A percentile compares a stretch with the other conserved stretches of the same genome.
Evolutionary conservation across 2,329 filamentous ascomycete genomes (phyloP).

Genomic region (Nemania sp.): DNA sequence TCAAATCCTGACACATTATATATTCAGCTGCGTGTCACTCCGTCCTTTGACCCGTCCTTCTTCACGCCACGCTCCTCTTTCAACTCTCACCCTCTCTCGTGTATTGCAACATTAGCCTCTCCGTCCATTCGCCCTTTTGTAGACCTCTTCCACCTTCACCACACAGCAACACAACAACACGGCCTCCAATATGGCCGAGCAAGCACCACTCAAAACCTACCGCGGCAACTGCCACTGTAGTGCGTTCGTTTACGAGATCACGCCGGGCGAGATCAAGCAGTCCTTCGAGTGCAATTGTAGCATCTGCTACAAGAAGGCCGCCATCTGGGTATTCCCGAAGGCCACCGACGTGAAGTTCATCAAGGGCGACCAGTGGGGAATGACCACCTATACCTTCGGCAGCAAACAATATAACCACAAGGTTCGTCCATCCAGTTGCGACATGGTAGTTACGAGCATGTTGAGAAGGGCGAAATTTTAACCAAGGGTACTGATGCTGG

Average conservation of each 20-base stretch:
- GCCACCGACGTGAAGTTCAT: slow-evolving; percentile 47
- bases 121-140: no score
- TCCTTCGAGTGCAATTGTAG: slow-evolving; percentile 68
- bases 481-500: background rate
- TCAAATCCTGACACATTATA: slow-evolving; percentile 1
- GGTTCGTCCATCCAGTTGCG: slow-evolving; percentile 34
- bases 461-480: slow-evolving; percentile 3
- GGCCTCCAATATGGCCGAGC: slow-evolving; percentile 29
- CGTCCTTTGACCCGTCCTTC: background rate
- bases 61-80: background rate
- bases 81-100: background rate
- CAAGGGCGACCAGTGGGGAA: slow-evolving; percentile 48
- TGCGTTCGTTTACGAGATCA: slow-evolving; percentile 55
- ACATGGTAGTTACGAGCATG: background rate
- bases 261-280: slow-evolving; percentile 61
- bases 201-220: slow-evolving; percentile 46
- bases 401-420: slow-evolving; percentile 47
- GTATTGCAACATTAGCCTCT: background rate
- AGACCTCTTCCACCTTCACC: background rate
- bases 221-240: slow-evolving; percentile 64
- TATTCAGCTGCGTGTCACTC: background rate
- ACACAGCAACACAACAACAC: background rate
- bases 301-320: slow-evolving; percentile 60
- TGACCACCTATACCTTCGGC: slow-evolving; percentile 46
- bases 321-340: slow-evolving; percentile 44